Evolutionary conservation across 768 basidiomycete genomes (phyloP).

Genomic region (Boletus sp.): DNA sequence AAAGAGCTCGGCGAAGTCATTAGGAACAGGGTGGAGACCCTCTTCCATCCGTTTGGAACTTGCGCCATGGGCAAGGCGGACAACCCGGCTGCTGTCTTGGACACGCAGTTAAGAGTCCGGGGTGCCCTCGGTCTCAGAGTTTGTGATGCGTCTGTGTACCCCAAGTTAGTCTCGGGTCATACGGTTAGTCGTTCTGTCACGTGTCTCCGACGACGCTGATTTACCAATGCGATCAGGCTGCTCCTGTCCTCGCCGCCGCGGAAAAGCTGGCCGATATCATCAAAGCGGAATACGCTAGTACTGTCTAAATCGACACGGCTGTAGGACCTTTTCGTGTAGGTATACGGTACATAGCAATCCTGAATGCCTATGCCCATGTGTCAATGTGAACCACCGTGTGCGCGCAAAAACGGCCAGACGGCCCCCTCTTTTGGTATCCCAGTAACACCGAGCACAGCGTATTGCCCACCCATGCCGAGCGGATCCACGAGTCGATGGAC

Average conservation of each 20-base stretch:
- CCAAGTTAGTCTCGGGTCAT: conserved; percentile 43
- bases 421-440: conserved; percentile 7
- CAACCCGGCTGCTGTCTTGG: conserved; percentile 40
- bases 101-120: conserved; percentile 40
- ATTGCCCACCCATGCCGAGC: conserved; percentile 84
- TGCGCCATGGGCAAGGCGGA: conserved; percentile 38
- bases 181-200: conserved; percentile 32
- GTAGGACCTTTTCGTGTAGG: neutral
- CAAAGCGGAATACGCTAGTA: conserved; percentile 22
- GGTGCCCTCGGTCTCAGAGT: conserved; percentile 42
- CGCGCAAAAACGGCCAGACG: conserved; percentile 34
- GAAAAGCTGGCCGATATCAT: conserved; percentile 35
- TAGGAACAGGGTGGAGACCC: conserved; percentile 34
- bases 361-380: neutral
- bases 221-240: conserved; percentile 19
- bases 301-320: neutral
- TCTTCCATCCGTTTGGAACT: conserved; percentile 44
- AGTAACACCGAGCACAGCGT: conserved; percentile 68
- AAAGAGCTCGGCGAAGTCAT: conserved; percentile 35
- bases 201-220: neutral
- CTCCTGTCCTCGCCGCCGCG: conserved; percentile 30
- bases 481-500: conserved; percentile 74
- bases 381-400: neutral
- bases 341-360: neutral
- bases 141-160: conserved; percentile 45